Base-by-base conservation (phyloP, 2,329 filamentous ascomycete species). In the Neurospora sp. region DNA sequence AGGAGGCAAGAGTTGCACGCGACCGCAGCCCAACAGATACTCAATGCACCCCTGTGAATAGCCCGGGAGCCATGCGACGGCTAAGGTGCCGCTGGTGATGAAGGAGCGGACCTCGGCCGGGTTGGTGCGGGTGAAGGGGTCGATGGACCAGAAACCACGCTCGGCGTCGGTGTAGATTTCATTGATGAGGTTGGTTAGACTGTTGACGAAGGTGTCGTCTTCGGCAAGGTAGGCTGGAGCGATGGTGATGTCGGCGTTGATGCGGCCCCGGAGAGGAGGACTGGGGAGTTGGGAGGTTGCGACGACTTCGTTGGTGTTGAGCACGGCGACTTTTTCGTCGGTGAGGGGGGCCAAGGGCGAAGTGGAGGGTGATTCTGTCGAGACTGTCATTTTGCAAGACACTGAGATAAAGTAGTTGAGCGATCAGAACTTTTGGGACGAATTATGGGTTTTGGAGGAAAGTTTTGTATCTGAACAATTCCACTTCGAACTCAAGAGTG, bases 1-100 rank as follows among this genome's bases (percentile, higher is more conserved):
- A 28, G 46, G 6, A n/a, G 43, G 17, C 4, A 74, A 40, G 38
- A 69, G 71, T 40, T 72, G 73, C 57, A 78, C 71, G 33, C 69
- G 71, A 8, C 78, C 73, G 70, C 76, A 78, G 38, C 77, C 77
- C 52, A 77, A 39, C 43, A 73, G 67, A 17, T 67, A 12, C 11
- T 52, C 33, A 5, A 68, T 23, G 41, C n/a, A 52, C 4, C 3
- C 28, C 4, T 28, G 43, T 38, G 69, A 66, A 4, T 4, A 8
- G 10, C 41, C 67, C 15, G 2, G 52, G 17, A 17, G 70, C 69
- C 72, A 75, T 0, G 75, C 75, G 11, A 77, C 67, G 10, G 72
- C 77, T 2, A 79, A 71, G 68, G 75, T 66, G 8, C 76, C 74
- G 1, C 71, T 70, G 23, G 68, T 68, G 6, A 79, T 66, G n/a